Conservation (phyloP, 331 rosid species). For the Telfairia occidentalis region DNA sequence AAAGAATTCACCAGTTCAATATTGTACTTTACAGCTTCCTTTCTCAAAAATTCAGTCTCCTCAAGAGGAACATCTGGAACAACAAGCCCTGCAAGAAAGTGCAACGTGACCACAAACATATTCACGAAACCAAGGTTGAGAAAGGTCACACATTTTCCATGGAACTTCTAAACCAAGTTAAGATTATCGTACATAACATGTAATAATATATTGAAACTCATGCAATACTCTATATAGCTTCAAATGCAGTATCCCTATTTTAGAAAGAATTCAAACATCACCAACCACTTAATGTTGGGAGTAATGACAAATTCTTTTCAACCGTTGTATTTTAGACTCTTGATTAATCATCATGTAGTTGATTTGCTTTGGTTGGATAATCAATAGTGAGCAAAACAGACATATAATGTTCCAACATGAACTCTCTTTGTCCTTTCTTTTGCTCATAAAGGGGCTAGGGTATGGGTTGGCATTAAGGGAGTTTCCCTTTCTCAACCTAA, state of each 20-base stretch:
- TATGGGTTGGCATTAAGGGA: too few species aligned
- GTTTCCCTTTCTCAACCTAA: too few species aligned
- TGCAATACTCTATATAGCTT: not conserved
- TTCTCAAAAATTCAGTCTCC: slow-evolving; percentile 54
- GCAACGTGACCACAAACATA: not conserved
- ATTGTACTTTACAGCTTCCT: slow-evolving; percentile 55
- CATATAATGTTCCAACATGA: not conserved
- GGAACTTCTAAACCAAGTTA: not conserved
- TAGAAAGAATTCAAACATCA: not conserved
- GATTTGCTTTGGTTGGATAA: not conserved
- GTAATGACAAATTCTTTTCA: not conserved
- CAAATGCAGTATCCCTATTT: not conserved
- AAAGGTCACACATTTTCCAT: not conserved
- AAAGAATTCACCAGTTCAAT: slow-evolving; percentile 58
- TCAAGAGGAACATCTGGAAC: slow-evolving; percentile 94
- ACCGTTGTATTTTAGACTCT: not conserved
- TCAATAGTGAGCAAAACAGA: not conserved
- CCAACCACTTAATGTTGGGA: not conserved
- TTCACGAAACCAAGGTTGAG: not conserved
- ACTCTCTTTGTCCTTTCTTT: not conserved
- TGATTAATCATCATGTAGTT: not conserved
- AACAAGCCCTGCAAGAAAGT: slow-evolving; percentile 53
- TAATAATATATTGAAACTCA: not conserved
- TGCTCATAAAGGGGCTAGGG: not conserved
- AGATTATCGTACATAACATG: not conserved